Base-by-base conservation (phyloP, 805 yeast genomes). In the Saccharomycopsis synnaedendra region DNA sequence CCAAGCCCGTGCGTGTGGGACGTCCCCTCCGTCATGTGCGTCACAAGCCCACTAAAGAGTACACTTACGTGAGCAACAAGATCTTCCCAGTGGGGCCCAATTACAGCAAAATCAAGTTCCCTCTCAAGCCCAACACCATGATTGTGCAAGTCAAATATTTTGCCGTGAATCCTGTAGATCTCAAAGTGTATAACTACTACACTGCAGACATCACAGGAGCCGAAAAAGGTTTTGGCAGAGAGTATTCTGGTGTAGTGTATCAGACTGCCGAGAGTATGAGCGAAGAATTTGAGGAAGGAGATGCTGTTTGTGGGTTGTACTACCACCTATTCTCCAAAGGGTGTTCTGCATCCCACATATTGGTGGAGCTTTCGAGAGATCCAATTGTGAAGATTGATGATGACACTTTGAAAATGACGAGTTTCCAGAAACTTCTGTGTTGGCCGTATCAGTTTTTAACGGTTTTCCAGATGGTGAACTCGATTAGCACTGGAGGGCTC, bases 201-300 rank as follows among this genome's bases (percentile, higher is more conserved):
- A 58, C 69, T 11, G 61, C 69, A 30, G 75, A 78, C 52, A 61
- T 76, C 45, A 71, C 69, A 47, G 60, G 75, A 37, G 74, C 76
- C 39, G 75, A 72, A 49, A 72, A 77, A 54, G 88, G 89, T 5
- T 60, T 81, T 32, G 93, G 93, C 1, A 74, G 82, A 55, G 89
- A 82, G 54, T 84, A 74, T 60, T 65, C 78, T 29, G 94, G 94
- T 28, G 64, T 64, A 4, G 65, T 84, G 32, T 67, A 68, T 3
- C 70, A 71, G 32, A 76, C 79, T 9, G 57, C 61, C 8, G 64
- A 65, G n/a, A 56, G 67, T 34, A 58, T 57, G 27, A 53, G 55
- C 7, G 10, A 41, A 4, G 42, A 32, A 7, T 48, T 51, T 56
- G 62, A 61, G 5, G 74, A 66, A 29, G 90, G 89, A 37, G 84